Evolutionary conservation across 805 yeast genomes (phyloP).

Genomic region (Cyberlindnera saturnus): DNA sequence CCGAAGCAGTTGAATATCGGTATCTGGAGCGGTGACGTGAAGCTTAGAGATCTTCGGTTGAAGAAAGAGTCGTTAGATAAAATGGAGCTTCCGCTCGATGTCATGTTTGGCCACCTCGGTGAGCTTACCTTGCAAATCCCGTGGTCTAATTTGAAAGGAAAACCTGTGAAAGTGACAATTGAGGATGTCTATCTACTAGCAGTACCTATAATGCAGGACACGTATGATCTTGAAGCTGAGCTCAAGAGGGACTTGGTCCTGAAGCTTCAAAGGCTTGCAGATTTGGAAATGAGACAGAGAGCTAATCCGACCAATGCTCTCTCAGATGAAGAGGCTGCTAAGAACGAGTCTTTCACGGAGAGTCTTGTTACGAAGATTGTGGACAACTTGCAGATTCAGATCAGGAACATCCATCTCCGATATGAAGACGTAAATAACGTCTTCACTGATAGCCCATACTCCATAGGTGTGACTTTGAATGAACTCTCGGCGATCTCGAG

Average conservation of each 20-base stretch:
- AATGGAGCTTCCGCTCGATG: constrained; percentile 79
- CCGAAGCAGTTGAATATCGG: constrained; percentile 93
- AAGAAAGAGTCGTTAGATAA: constrained; percentile 88
- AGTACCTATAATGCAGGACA: constrained; percentile 58
- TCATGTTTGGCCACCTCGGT: constrained; percentile 85
- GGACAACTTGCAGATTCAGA: constrained; percentile 87
- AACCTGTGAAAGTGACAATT: constrained; percentile 83
- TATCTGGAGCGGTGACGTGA: constrained; percentile 96
- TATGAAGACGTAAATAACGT: constrained; percentile 74
- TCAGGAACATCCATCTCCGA: constrained; percentile 84
- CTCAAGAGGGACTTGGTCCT: constrained; percentile 57
- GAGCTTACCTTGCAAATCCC: constrained; percentile 88
- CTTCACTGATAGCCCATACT: constrained; percentile 68
- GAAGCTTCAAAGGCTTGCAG: constrained; percentile 61
- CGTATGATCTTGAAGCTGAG: constrained; percentile 46
- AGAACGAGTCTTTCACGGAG: constrained; percentile 81
- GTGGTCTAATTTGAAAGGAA: constrained; percentile 89
- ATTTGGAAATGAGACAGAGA: constrained; percentile 49
- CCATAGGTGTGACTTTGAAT: constrained; percentile 75
- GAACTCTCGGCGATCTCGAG: constrained; percentile 92
- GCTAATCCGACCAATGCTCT: constrained; percentile 32
- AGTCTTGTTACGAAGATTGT: constrained; percentile 82
- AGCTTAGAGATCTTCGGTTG: constrained; percentile 66
- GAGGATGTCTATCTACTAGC: constrained; percentile 85
- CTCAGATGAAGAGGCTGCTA: constrained; percentile 33